phyloP scores from a whole-genome alignment of 2,329 filamentous ascomycete species.

The Aureobasidium sp. region DNA sequence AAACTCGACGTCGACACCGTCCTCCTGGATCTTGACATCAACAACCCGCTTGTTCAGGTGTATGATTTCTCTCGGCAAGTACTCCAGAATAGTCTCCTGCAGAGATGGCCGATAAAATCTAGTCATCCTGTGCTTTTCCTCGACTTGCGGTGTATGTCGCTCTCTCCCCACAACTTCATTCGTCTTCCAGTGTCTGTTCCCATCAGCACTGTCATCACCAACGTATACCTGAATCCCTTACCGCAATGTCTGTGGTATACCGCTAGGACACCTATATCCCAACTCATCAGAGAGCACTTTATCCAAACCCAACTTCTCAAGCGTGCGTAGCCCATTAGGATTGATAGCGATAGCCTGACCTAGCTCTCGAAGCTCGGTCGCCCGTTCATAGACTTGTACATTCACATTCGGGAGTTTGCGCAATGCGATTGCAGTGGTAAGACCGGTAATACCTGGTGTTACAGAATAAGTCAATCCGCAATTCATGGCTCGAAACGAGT shows the following conservation, averaged over 20 bases:
- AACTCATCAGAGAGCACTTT: constrained; percentile 30
- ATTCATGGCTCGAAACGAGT: neutral
- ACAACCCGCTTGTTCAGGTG: constrained; percentile 28
- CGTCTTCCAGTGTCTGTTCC: constrained; percentile 30
- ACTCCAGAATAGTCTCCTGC: constrained; percentile 29
- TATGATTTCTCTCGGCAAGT: constrained; percentile 27
- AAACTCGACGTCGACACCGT: constrained; percentile 26
- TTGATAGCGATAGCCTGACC: constrained; percentile 35
- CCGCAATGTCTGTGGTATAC: constrained; percentile 32
- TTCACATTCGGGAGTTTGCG: constrained; percentile 26
- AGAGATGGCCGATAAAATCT: constrained; percentile 33
- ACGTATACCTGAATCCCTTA: constrained; percentile 16
- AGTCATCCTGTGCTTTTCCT: constrained; percentile 30
- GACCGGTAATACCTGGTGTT: constrained; percentile 33
- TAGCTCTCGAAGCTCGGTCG: constrained; percentile 31
- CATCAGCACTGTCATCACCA: neutral
- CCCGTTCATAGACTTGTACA: constrained; percentile 33
- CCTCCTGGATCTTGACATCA: constrained; percentile 13
- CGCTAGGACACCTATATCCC: constrained; percentile 28
- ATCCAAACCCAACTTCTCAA: constrained; percentile 31
- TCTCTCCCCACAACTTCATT: constrained; percentile 33
- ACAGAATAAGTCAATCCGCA: neutral
- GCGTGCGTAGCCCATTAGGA: constrained; percentile 33
- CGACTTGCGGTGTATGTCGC: constrained; percentile 26
- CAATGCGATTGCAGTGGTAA: constrained; percentile 33